Base-by-base conservation (phyloP, 225 moss, liverwort and hornwort species). In the Neckera pumila region DNA sequence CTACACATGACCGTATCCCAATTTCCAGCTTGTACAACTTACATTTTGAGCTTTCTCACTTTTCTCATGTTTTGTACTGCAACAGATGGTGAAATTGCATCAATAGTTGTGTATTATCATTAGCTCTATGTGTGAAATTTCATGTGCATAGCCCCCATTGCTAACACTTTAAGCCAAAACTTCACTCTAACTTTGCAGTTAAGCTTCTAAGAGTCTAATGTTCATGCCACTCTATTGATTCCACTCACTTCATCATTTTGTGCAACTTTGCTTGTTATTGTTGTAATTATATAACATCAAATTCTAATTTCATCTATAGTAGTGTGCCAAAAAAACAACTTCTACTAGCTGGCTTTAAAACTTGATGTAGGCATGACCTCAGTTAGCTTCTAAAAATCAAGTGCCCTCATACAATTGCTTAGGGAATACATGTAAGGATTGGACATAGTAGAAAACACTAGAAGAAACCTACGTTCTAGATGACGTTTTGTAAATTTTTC, bases 371-470 rank as follows among this genome's bases (percentile, higher is more conserved):
- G 4, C 13, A 69, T 69, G 13, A 69, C 23, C 12, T 69, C 8
- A 1, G 2, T 69, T 11, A 23, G 69, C 38, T 22, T 38, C 7
- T 38, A 12, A 69, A 69, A 69, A 13, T 69, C 23, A 38, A 38
- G 23, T 69, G 38, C 38, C 38, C 7, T 38, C 13, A 7, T 12
- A 69, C 13, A 23, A 38, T 69, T 1, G 2, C 4, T 38, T 22
- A 69, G 2, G 1, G 1, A 12, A 23, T n/a, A 69, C 11, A n/a
- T n/a, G 22, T 12, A 22, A 11, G 21, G 21, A 6, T 3, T 10
- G 1, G 2, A 7, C 7, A 22, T 22, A 38, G 4, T n/a, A 67
- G 12, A 38, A 0, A n/a, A n/a, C n/a, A n/a, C n/a, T n/a, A n/a
- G n/a, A n/a, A n/a, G n/a, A n/a, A n/a, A n/a, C n/a, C n/a, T n/a